Conservation (phyloP, 148 eudicot genomes). For the Amaranthus palmeri region DNA sequence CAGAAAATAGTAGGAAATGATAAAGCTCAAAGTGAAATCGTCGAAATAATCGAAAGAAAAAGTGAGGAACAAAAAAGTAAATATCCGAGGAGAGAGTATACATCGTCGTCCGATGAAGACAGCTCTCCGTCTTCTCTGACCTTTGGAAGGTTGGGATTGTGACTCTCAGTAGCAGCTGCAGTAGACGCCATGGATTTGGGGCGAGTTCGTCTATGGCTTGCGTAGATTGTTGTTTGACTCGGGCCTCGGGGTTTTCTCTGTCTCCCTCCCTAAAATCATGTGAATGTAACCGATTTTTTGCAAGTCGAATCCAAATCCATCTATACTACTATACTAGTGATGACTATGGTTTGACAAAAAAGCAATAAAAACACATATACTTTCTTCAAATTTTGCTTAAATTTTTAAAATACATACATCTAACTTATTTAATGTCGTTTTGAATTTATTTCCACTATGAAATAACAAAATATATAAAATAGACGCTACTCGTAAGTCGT, state of each 20-base stretch:
- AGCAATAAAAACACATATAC: no score
- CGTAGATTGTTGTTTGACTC: neutral
- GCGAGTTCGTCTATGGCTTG: conserved; percentile 1
- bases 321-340: no score
- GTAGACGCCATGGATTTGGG: conserved; percentile 21
- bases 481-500: no score
- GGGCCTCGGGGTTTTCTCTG: neutral
- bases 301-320: no score
- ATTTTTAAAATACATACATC: no score
- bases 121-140: conserved; percentile 40
- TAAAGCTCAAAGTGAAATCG: no score
- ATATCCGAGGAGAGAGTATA: conserved; percentile 18
- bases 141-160: conserved; percentile 6
- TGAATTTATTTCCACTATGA: no score
- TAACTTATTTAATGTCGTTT: no score
- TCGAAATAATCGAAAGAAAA: neutral
- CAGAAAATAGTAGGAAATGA: neutral
- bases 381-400: no score
- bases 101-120: conserved; percentile 35
- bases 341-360: no score
- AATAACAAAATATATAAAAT: no score
- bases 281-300: no score
- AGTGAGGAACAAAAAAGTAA: neutral
- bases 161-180: neutral
- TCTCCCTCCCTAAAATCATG: neutral